These are phyloP conservation scores for Fusarium metavorans DNA, from an alignment of 2,329 filamentous ascomycete genomes.

Conservation along the genomic window DNA sequence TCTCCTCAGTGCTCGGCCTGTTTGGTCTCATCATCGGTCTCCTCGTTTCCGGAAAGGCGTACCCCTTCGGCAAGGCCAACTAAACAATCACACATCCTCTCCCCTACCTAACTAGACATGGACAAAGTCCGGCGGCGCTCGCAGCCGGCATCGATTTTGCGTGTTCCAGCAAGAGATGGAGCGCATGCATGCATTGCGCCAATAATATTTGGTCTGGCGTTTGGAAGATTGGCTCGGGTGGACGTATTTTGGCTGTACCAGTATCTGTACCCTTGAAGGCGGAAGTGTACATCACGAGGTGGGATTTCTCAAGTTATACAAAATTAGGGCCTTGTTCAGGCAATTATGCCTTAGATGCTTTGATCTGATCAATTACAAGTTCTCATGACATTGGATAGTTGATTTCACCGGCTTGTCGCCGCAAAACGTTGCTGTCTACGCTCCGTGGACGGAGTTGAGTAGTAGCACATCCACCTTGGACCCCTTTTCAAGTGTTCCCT, in stretches of 20 bases:
- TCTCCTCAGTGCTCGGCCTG: slow-evolving; percentile 95
- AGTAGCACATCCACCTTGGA: slow-evolving; percentile 80
- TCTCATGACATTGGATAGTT: slow-evolving; percentile 21
- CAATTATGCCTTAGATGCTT: slow-evolving; percentile 33
- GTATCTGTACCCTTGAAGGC: slow-evolving; percentile 43
- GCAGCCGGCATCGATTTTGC: slow-evolving; percentile 31
- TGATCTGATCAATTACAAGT: slow-evolving; percentile 34
- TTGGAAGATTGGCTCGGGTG: slow-evolving; percentile 53
- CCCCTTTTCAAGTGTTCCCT: slow-evolving; percentile 76
- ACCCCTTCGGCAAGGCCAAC: slow-evolving; percentile 70
- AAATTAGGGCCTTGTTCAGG: slow-evolving; percentile 32
- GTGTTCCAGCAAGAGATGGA: slow-evolving; percentile 40
- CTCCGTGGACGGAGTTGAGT: slow-evolving; percentile 68
- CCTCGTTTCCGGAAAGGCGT: slow-evolving; percentile 85
- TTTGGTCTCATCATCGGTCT: slow-evolving; percentile 97
- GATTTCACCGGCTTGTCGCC: background rate
- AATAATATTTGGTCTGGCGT: slow-evolving; percentile 55
- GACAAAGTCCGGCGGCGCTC: slow-evolving; percentile 23
- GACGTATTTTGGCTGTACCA: slow-evolving; percentile 52
- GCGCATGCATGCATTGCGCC: slow-evolving; percentile 51
- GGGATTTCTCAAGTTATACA: slow-evolving; percentile 44
- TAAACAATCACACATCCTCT: slow-evolving; percentile 16
- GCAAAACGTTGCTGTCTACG: slow-evolving; percentile 4
- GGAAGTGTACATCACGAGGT: slow-evolving; percentile 51
- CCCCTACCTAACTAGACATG: slow-evolving; percentile 23